phyloP scores from a whole-genome alignment of 1,139 yeast genomes.

The Kazachstania sp. region DNA sequence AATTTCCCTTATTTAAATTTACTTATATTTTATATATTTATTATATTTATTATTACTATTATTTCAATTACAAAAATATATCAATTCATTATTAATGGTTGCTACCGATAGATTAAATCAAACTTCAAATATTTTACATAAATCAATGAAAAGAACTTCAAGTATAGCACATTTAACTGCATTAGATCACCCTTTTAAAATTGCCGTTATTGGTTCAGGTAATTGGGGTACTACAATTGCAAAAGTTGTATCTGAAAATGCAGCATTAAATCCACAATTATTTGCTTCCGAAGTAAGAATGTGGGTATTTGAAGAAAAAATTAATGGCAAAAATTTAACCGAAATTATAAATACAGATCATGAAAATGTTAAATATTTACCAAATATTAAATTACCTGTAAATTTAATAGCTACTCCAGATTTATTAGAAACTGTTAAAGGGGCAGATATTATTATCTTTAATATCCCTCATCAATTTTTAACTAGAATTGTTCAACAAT shows the following conservation, averaged over 20 bases:
- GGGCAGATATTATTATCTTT: constrained; percentile 76
- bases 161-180: constrained; percentile 16
- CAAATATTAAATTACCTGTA: constrained; percentile 68
- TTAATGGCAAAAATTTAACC: constrained; percentile 65
- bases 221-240: constrained; percentile 96
- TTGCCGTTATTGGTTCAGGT: constrained; percentile 61
- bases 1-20: neutral
- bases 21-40: neutral
- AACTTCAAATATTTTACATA: constrained; percentile 24
- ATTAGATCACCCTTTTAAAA: constrained; percentile 37
- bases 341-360: constrained; percentile 79
- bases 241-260: constrained; percentile 82
- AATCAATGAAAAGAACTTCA: constrained; percentile 17
- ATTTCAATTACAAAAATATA: neutral
- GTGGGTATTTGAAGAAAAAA: constrained; percentile 90
- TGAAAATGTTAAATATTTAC: constrained; percentile 83
- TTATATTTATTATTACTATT: neutral
- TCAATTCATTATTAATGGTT: constrained; percentile 20
- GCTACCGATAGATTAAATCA: constrained; percentile 30
- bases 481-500: constrained; percentile 60
- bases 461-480: constrained; percentile 93
- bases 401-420: constrained; percentile 84
- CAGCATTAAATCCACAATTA: constrained; percentile 55
- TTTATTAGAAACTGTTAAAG: constrained; percentile 59
- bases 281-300: constrained; percentile 66